Evolutionary conservation across 305 asterid species (phyloP).

Genomic region (Euphrasia arctica): DNA sequence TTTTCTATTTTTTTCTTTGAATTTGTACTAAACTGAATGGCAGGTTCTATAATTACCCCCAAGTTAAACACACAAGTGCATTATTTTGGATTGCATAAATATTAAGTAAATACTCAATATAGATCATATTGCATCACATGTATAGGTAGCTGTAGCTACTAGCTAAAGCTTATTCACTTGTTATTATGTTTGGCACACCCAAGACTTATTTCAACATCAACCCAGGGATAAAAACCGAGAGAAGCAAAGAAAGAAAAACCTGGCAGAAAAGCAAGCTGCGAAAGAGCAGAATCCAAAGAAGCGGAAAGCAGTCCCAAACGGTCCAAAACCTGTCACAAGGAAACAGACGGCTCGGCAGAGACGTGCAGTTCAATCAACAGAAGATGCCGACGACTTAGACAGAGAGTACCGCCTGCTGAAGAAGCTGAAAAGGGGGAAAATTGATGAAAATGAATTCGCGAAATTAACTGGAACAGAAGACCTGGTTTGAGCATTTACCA

Average conservation of each 20-base stretch:
- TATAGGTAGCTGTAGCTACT: not conserved
- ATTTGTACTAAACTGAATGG: not conserved
- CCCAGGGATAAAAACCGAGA: conserved; percentile 84
- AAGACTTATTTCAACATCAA: not conserved
- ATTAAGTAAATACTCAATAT: too few relatives aligned
- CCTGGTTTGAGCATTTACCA: conserved; percentile 35
- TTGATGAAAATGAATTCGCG: conserved; percentile 65
- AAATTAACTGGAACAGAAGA: conserved; percentile 86
- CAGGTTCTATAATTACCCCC: not conserved
- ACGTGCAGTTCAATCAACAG: conserved; percentile 74
- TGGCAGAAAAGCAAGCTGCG: conserved; percentile 55
- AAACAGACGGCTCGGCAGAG: conserved; percentile 87
- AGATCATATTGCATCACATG: not conserved
- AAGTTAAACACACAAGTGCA: not conserved
- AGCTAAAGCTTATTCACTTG: not conserved
- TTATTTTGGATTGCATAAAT: not conserved
- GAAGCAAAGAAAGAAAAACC: conserved; percentile 85
- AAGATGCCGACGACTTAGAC: conserved; percentile 82
- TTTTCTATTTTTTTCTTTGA: too few relatives aligned
- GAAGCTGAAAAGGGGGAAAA: conserved; percentile 72
- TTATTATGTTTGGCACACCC: not conserved
- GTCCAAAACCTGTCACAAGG: conserved; percentile 40
- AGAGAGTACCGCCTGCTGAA: conserved; percentile 73
- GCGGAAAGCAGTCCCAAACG: conserved; percentile 36
- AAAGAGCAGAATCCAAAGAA: conserved; percentile 46